Evolutionary conservation across 2,329 filamentous ascomycete species (phyloP).

Genomic region (Aspergillus sp.): DNA sequence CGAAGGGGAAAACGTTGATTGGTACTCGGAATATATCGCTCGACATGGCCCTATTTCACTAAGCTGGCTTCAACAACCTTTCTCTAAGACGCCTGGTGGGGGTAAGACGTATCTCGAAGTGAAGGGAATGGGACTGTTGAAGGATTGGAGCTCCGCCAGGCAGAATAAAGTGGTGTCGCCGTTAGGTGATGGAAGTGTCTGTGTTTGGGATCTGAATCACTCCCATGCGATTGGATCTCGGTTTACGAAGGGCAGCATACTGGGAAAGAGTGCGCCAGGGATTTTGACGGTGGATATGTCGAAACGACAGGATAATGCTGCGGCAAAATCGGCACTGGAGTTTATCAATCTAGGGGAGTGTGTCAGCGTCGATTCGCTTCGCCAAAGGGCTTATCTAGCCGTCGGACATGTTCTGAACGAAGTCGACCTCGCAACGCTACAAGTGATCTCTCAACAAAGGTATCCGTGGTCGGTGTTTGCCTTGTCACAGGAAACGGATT

Average conservation of each 20-base stretch:
- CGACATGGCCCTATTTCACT: conserved; percentile 74
- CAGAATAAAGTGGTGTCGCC: conserved; percentile 71
- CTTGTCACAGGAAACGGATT: conserved; percentile 69
- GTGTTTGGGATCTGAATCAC: conserved; percentile 75
- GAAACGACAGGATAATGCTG: conserved; percentile 54
- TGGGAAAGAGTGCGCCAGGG: conserved; percentile 68
- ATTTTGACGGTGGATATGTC: conserved; percentile 72
- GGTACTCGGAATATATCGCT: conserved; percentile 89
- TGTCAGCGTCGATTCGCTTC: conserved; percentile 74
- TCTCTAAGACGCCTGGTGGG: conserved; percentile 38
- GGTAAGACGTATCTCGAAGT: conserved; percentile 61
- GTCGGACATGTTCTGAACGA: conserved; percentile 78
- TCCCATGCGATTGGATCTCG: conserved; percentile 35
- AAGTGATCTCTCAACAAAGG: conserved; percentile 68
- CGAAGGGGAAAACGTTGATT: conserved; percentile 72
- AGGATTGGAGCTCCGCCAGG: conserved; percentile 56
- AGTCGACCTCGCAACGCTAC: conserved; percentile 76
- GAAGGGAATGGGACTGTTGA: conserved; percentile 73
- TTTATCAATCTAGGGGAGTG: conserved; percentile 71
- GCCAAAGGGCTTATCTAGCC: conserved; percentile 75
- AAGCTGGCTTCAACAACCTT: conserved; percentile 75
- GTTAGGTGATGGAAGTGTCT: conserved; percentile 85
- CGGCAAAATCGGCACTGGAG: conserved; percentile 35
- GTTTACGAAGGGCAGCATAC: conserved; percentile 59
- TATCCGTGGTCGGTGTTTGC: conserved; percentile 86